Conservation (phyloP, 257 asterid species). For the Solanum tarijense region DNA sequence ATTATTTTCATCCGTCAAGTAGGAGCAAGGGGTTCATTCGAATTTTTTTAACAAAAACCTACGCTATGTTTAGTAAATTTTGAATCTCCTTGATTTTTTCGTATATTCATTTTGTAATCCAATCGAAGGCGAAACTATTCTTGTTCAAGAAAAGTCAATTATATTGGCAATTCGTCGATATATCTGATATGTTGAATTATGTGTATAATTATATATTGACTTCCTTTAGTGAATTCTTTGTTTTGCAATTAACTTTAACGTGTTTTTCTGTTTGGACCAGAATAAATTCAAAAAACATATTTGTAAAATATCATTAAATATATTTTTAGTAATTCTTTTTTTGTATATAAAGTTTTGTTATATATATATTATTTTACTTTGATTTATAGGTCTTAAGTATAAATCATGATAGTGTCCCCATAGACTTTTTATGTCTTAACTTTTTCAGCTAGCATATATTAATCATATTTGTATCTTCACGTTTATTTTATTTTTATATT, state of each 20-base stretch:
- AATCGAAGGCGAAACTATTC: too few species aligned
- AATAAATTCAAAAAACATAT: neutral
- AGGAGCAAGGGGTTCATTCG: neutral
- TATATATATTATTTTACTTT: neutral
- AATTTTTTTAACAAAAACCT: accelerated
- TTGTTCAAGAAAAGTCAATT: too few species aligned
- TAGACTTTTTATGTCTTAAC: neutral
- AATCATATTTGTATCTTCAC: neutral
- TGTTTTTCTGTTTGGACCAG: neutral
- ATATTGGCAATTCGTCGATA: neutral
- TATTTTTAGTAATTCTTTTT: neutral
- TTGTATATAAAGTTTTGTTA: neutral
- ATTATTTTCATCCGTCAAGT: neutral
- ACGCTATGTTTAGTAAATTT: neutral
- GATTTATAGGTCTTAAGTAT: neutral
- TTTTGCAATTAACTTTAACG: neutral
- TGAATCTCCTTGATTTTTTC: neutral
- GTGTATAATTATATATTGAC: too few species aligned
- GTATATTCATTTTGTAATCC: neutral
- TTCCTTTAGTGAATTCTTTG: neutral
- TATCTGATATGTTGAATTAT: too few species aligned
- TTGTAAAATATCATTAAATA: neutral
- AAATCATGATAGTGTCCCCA: neutral
- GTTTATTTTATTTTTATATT: neutral
- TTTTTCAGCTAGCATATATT: neutral